Percentiles rank a stretch among this genome's conserved stretches.
Conservation (phyloP, 2,329 filamentous ascomycete species). For the Scedosporium apiospermum region DNA sequence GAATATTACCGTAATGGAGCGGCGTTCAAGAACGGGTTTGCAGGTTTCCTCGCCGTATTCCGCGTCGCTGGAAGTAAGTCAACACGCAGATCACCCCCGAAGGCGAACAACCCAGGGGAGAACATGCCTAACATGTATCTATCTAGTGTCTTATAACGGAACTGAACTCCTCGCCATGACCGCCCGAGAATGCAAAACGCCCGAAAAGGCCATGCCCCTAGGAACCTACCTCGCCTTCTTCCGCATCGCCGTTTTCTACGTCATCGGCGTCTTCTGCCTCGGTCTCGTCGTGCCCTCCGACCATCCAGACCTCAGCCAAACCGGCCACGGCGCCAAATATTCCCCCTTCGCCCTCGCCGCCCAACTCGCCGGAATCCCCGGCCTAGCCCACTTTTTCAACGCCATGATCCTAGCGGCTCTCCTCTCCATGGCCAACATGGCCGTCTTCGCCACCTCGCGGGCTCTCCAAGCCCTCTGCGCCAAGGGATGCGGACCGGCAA, state of each 20-base stretch:
- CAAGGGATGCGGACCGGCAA: constrained; percentile 23
- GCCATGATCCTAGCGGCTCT: constrained; percentile 24
- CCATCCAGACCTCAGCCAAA: constrained; percentile 28
- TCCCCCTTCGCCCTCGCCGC: constrained; percentile 5
- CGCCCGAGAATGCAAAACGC: constrained; percentile 34
- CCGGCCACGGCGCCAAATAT: constrained; percentile 10
- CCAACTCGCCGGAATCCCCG: constrained; percentile 20
- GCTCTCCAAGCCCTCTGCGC: constrained; percentile 24
- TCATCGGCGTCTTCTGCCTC: constrained; percentile 40
- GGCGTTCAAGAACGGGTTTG: constrained; percentile 30
- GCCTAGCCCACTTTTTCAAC: constrained; percentile 26
- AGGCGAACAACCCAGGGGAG: neutral
- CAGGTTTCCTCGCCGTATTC: constrained; percentile 33
- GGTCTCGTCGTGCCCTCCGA: constrained; percentile 36
- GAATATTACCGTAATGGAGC: constrained; percentile 39
- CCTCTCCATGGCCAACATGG: constrained; percentile 32
- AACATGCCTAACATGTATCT: neutral
- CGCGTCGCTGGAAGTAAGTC: constrained; percentile 26
- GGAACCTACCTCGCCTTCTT: constrained; percentile 46
- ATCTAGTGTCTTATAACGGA: constrained; percentile 28
- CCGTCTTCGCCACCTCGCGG: constrained; percentile 25
- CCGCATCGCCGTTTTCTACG: constrained; percentile 43
- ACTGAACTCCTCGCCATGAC: constrained; percentile 35
- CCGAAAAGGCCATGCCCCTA: constrained; percentile 35
- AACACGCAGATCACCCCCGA: neutral